Base-by-base conservation (phyloP, 2,329 filamentous ascomycete species). In the Fusarium sp. region DNA sequence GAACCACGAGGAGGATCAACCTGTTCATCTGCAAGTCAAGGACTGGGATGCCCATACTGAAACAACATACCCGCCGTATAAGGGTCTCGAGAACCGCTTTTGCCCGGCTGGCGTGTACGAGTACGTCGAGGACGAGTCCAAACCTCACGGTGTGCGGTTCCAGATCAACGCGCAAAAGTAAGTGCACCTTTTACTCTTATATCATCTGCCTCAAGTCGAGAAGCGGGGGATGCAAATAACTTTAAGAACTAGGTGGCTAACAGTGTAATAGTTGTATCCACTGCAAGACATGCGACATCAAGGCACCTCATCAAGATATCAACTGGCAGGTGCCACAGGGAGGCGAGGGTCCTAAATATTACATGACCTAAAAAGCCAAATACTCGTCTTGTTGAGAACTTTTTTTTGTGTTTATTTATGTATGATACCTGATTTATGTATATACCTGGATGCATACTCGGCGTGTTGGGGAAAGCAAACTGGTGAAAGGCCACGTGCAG, bases 281-380 rank as follows among this genome's bases (percentile, higher is more conserved):
- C 82, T 99, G 96, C 87, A 99, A 99, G 87, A 99, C 96, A 15
- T 99, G 96, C 80, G 96, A 99, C 80, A 99, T 99, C 84, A 99
- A 99, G 84, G 95, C 94, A 17, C 96, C 96, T 9, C 89, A 91
- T 67, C 96, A 99, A 83, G 96, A 98, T 78, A 98, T 99, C 81
- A 98, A 97, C 80, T 97, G 94, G 94, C 89, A 94, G 73, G 96
- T 96, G 33, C 96, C 96, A 8, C 94, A 98, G 78, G 94, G 96
- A 70, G 96, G 95, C 52, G 96, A 91, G 73, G 89, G 89, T 2
- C 89, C 89, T 36, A 91, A 91, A 79, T 91, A 91, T 77, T 91
- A 90, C 80, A 89, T 90, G 88, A 89, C 88, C n/a, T 88, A 68
- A 74, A 34, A 26, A 53, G 47, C 26, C 57, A 44, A 50, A 14